Base-by-base conservation (phyloP, 441 rosid genomes). In the Sinapis alba region DNA sequence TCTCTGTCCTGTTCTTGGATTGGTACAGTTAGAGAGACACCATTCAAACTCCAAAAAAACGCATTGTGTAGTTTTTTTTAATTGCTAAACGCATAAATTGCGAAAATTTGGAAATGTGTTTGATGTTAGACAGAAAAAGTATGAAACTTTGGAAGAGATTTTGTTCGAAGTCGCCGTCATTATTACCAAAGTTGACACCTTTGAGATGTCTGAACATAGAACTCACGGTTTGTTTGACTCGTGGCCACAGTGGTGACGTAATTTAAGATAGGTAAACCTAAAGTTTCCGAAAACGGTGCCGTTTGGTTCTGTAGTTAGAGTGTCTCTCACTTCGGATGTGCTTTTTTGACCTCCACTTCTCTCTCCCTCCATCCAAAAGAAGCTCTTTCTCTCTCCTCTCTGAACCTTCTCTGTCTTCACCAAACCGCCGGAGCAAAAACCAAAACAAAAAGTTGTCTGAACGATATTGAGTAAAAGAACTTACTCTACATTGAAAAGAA, bases 1-100 rank as follows among this genome's bases (percentile, higher is more conserved):
- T 93, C 79, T 89, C 97, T 13, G 83, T 95, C 76, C 83, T 94
- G 83, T 93, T 95, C 84, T 94, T 95, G 56, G 96, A 91, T 77
- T 86, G 97, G 97, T 95, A 91, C 80, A 86, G 87, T 71, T 93
- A 76, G n/a, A 23, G 20, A 53, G 19, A 1, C 56, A 16, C 70
- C 77, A 30, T 34, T 18, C 65, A 15, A 3, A 24, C 21, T 60
- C 72, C 65, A 65, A 77, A 45, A 27, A 50, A 71, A 68, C 62
- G 36, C 75, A 4, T 72, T 62, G 15, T 78, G 79, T 78, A 67
- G 53, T 67, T 41, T 41, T 41, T 65, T 64, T 47, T 66, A 28
- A n/a, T 71, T 66, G 50, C 59, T 24, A 64, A 45, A 45, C 51
- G 51, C 23, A 50, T 18, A 50, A 36, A 63, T 57, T 54, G 45